Conservation (phyloP, 768 basidiomycete genomes). For the Gymnopilus dilepis region DNA sequence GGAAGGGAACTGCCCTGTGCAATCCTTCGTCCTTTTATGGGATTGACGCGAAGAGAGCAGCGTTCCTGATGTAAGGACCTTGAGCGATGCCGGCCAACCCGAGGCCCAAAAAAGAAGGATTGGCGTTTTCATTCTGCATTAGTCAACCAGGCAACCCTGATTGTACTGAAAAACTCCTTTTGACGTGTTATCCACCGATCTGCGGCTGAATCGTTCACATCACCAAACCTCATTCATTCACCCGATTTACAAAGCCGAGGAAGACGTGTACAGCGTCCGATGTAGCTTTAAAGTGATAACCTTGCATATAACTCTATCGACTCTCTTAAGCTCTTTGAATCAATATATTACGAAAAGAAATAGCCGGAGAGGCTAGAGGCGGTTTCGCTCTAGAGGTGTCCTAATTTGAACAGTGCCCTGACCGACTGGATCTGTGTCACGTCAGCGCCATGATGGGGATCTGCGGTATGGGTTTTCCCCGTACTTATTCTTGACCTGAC, state of each 20-base stretch:
- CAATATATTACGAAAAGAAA: neutral
- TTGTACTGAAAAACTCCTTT: slow-evolving; percentile 11
- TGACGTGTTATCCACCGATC: slow-evolving; percentile 27
- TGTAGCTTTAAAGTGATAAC: neutral
- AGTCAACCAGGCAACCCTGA: slow-evolving; percentile 15
- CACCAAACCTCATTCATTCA: neutral
- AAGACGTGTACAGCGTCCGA: slow-evolving; percentile 1
- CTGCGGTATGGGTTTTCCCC: slow-evolving; percentile 11
- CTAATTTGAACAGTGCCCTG: neutral
- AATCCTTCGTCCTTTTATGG: slow-evolving; percentile 17
- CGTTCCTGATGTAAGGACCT: slow-evolving; percentile 1
- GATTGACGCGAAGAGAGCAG: slow-evolving; percentile 14
- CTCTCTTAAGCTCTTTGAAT: neutral
- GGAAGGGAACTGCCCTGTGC: slow-evolving; percentile 19
- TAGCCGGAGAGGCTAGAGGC: neutral
- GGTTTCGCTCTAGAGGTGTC: neutral
- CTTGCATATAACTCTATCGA: neutral
- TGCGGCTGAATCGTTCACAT: slow-evolving; percentile 24
- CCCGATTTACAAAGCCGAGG: slow-evolving; percentile 11
- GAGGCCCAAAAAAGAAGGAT: slow-evolving; percentile 33
- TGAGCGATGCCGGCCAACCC: slow-evolving; percentile 29
- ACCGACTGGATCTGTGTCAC: slow-evolving; percentile 16
- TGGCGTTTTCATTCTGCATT: slow-evolving; percentile 30
- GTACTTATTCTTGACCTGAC: neutral
- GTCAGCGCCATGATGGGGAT: slow-evolving; percentile 16